These are phyloP conservation scores for Cystobasidium sp. DNA, from an alignment of 1,284 basidiomycete species.

Conservation along the genomic window DNA sequence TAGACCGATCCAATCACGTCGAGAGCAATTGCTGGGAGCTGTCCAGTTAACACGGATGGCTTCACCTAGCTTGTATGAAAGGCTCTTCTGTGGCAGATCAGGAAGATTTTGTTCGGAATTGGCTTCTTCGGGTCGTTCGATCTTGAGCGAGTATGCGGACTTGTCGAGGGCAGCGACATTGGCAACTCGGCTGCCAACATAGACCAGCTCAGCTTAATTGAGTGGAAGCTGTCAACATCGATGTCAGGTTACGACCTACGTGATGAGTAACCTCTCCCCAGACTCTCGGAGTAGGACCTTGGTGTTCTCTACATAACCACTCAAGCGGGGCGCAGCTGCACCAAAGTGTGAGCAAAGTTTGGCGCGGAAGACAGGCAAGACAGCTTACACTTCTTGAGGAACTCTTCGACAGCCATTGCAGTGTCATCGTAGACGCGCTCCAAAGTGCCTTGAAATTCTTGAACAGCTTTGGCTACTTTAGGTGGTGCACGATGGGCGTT, in stretches of 20 bases:
- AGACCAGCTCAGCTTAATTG: neutral
- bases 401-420: conserved; percentile 85
- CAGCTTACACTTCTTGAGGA: conserved; percentile 79
- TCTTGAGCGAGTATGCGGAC: conserved; percentile 72
- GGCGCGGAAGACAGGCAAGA: neutral
- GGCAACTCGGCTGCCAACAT: conserved; percentile 68
- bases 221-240: neutral
- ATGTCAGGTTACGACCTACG: conserved; percentile 60
- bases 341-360: neutral
- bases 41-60: conserved; percentile 84
- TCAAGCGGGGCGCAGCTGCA: conserved; percentile 53
- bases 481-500: conserved; percentile 59
- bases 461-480: conserved; percentile 60
- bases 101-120: conserved; percentile 50
- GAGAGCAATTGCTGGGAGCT: conserved; percentile 82
- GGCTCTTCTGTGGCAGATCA: conserved; percentile 58
- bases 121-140: conserved; percentile 62
- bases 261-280: conserved; percentile 83
- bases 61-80: conserved; percentile 85
- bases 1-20: conserved; percentile 96
- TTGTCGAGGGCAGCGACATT: conserved; percentile 79
- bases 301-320: conserved; percentile 75
- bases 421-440: conserved; percentile 95
- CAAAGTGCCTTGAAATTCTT: conserved; percentile 88
- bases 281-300: conserved; percentile 89